Base-by-base conservation (phyloP, 2,329 filamentous ascomycete species). In the Graphilbum fragrans region DNA sequence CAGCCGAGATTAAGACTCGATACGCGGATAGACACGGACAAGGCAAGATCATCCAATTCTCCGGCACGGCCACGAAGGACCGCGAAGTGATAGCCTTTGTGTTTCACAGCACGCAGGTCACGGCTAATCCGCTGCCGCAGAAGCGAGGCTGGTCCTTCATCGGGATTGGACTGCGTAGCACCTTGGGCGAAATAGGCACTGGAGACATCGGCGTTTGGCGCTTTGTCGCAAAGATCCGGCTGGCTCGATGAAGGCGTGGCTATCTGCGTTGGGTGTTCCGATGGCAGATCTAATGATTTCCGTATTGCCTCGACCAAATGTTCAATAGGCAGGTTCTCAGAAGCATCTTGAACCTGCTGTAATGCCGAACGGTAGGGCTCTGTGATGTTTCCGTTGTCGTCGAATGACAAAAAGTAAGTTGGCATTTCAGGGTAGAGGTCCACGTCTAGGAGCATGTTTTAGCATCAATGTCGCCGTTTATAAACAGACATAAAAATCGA, bases 1-100 rank as follows among this genome's bases (percentile, higher is more conserved):
- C 80, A 70, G 0, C 84, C 81, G 12, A 94, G 73, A 1, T 73
- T 77, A 1, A 94, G 70, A 50, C 82, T 82, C 4, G 70, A 64
- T 23, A 84, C 72, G 4, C 76, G 77, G 23, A 83, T 72, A 1
- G 86, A 86, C 2, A 92, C 58, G 5, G 76, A 77, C 17, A 92
- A 57, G 3, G n/a, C n/a, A n/a, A n/a, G n/a, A n/a, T n/a, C n/a
- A n/a, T n/a, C n/a, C n/a, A n/a, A 71, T 64, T 44, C 62, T 68
- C 11, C 62, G 60, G 2, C 63, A 54, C 20, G 67, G 17, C 69
- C 63, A 12, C 67, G 69, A 11, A 82, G 56, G 25, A 79, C 63
- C 2, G 80, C 83, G 22, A 90, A 66, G 46, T 72, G 80, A 58
- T 86, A 84, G 0, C 86, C 86, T 2, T 77, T 74, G 2, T 63